phyloP scores from a whole-genome alignment of 1,284 basidiomycete genomes.

The Trichosporon sp. region DNA sequence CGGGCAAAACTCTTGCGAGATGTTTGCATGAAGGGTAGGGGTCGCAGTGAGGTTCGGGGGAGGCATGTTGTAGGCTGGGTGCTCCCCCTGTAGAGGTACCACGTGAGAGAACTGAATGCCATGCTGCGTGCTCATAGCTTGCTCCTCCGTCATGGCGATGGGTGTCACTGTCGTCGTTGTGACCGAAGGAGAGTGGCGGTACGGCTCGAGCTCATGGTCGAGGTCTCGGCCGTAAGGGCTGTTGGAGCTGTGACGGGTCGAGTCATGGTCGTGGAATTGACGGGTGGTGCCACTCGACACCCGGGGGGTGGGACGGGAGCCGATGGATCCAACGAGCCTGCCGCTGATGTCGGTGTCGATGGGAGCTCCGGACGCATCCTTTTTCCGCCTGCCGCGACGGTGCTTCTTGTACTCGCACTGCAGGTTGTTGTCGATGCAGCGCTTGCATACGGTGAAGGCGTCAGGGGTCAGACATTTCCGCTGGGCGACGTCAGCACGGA shows the following conservation, averaged over 20 bases:
- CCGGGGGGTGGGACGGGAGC: not conserved
- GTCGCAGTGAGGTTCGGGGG: slow-evolving; percentile 18
- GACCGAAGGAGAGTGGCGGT: slow-evolving; percentile 8
- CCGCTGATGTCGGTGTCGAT: not conserved
- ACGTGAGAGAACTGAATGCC: slow-evolving; percentile 40
- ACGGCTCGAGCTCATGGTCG: slow-evolving; percentile 16
- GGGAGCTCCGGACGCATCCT: slow-evolving; percentile 19
- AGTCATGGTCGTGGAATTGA: slow-evolving; percentile 15
- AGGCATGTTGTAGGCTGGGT: slow-evolving; percentile 27
- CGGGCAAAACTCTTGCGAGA: slow-evolving; percentile 30
- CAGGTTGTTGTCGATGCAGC: slow-evolving; percentile 36
- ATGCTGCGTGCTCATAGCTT: slow-evolving; percentile 11
- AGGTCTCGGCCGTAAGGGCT: slow-evolving; percentile 10
- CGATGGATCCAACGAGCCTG: slow-evolving; percentile 6
- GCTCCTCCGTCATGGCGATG: slow-evolving; percentile 10
- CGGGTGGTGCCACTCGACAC: not conserved
- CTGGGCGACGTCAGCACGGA: slow-evolving; percentile 25
- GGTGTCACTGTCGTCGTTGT: slow-evolving; percentile 15
- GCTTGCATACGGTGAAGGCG: slow-evolving; percentile 35
- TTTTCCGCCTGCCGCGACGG: slow-evolving; percentile 36
- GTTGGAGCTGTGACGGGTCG: not conserved
- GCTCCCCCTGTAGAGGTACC: slow-evolving; percentile 38
- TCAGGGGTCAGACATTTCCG: slow-evolving; percentile 41
- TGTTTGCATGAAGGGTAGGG: not conserved
- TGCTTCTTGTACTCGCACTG: slow-evolving; percentile 42